Evolutionary conservation across 306 rosid genomes (phyloP), one percentile per base, ranked within the genome.

Genomic region (Vachellia collinsii): DNA sequence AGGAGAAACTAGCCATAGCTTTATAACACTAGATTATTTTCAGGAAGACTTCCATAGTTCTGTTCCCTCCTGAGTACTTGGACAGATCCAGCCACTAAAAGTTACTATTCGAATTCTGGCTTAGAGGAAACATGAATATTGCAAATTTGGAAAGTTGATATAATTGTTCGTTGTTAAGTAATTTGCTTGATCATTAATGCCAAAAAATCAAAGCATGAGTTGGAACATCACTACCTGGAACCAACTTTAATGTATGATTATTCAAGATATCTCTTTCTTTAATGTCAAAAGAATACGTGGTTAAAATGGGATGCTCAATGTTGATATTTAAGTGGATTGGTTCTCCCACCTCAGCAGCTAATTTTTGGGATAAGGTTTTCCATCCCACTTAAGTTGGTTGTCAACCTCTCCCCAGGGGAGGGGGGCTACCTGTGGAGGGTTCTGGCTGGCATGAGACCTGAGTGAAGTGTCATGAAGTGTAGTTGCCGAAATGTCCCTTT

Each of bases 11-110:
- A 22, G 54, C 54, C 4, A 22, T 44, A 37, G 41, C 39, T 47
- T 70, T 46, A 46, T 42, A 61, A 61, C 73, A 58, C 76, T 75
- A 13, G 46, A 41, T 67, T 75, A 1, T 48, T 69, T 70, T 70
- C 8, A 46, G 25, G 59, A 25, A 44, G 50, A 39, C 4, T 66
- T 66, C 22, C 14, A 9, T 8, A 38, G 47, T 73, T 39, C 66
- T 42, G 34, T 72, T 9, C 41, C 12, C 14, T 72, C 66, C 66
- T 79, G 11, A 37, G 36, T 11, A 20, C 29, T 10, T 63, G 20
- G 58, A 51, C 58, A 6, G 20, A 17, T 25, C 42, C 70, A 14
- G 70, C 36, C 23, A 37, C 39, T n/a, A 48, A 46, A 36, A 67
- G 39, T 34, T 63, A 66, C 39, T 4, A 48, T 71, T 17, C 37